Evolutionary conservation across 2,329 filamentous ascomycete genomes (phyloP), one percentile per base, ranked within the genome.

Genomic region (Macrophomina phaseolina): DNA sequence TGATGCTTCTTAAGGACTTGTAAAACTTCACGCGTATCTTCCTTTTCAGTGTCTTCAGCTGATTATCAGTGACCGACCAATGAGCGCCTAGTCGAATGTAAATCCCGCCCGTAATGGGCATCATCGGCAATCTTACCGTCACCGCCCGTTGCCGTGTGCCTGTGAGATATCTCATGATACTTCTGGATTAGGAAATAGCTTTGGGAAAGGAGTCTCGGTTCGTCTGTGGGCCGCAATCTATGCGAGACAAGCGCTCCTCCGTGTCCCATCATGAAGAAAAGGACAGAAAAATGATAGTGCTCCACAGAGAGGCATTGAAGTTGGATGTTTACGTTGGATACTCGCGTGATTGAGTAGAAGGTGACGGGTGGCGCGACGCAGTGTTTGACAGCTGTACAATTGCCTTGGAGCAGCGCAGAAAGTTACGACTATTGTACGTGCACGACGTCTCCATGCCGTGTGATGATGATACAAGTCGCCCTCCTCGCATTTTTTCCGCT

Each of bases 391-490:
- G 45, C 64, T 66, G 64, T 66, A 66, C 64, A 66, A 52, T 66
- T 61, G 64, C 55, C 58, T 53, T 36, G 64, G 42, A 66, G 53
- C 52, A 58, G 62, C 49, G 38, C 63, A 38, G 18, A 58, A 34
- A 45, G 30, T 55, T 36, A 61, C 64, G 64, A 66, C 64, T 66
- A 61, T 61, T 53, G 34, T 53, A 51, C 64, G 63, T 49, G 63
- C 63, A 58, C 42, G 58, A 49, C 51, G 51, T 55, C 36, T 38
- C 42, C 51, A 58, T 58, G 52, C 42, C 40, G 42, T 3, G 42
- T 12, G 52, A 45, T 66, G 64, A 66, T 66, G 64, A 61, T 66
- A 66, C 64, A 66, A 45, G 55, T 53, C 53, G 53, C 64, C 64
- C 53, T 61, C 34, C 18, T 40, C 53, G 46, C 45, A 32, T 45